phyloP scores from a whole-genome alignment of 108 stramenopile genomes.

The Chaetoceros tenuissimus region DNA sequence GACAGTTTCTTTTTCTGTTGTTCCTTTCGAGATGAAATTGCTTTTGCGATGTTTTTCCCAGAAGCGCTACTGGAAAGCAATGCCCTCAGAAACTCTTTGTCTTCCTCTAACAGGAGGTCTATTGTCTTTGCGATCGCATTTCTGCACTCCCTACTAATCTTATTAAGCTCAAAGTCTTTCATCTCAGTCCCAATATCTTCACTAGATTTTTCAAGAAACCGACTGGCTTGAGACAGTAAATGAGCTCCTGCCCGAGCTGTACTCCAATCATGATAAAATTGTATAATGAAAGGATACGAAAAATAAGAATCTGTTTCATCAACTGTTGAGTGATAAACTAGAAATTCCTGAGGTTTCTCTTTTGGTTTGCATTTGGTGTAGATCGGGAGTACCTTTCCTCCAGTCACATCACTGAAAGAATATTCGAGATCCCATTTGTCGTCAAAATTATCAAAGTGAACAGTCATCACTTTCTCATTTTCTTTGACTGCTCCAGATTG shows the following conservation, averaged over 20 bases:
- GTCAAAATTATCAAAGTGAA: conserved; percentile 92
- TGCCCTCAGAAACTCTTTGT: conserved; percentile 42
- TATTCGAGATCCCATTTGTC: conserved; percentile 91
- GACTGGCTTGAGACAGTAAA: conserved; percentile 74
- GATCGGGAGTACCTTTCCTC: conserved; percentile 62
- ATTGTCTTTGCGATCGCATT: conserved; percentile 53
- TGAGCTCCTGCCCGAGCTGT: conserved; percentile 85
- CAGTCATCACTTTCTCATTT: conserved; percentile 43
- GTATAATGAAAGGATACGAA: conserved; percentile 65
- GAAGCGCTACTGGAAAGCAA: conserved; percentile 27
- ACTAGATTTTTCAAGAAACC: conserved; percentile 46
- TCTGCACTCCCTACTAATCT: conserved; percentile 42
- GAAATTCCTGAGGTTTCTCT: conserved; percentile 72
- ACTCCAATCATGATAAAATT: conserved; percentile 82
- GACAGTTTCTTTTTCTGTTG: conserved; percentile 39
- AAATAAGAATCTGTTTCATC: conserved; percentile 39
- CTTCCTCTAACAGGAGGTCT: conserved; percentile 52
- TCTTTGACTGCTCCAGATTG: background rate
- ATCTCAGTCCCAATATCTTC: conserved; percentile 11
- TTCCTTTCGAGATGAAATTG: conserved; percentile 10
- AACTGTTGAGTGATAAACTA: conserved; percentile 39
- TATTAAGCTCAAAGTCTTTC: conserved; percentile 10
- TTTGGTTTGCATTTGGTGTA: conserved; percentile 69
- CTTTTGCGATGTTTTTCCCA: background rate
- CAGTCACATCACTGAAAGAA: conserved; percentile 61